These are phyloP conservation scores for Jimgerdemannia flammicorona DNA, from an alignment of 192 early-diverging fungal genomes.

Conservation along the genomic window DNA sequence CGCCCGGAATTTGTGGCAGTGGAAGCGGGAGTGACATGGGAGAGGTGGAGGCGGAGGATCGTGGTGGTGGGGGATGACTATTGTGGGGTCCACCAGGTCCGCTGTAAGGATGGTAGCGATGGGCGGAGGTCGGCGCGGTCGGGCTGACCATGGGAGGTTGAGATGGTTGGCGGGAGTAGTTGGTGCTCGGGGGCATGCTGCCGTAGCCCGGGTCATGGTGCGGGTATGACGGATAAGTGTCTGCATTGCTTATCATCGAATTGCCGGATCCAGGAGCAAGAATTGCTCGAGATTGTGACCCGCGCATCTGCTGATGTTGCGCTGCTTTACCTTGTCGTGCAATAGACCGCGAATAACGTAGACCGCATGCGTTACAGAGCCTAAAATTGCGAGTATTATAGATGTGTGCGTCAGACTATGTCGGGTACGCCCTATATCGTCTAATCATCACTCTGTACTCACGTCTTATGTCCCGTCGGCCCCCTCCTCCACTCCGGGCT, in stretches of 20 bases:
- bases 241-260: not conserved
- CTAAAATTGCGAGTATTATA: conserved; percentile 8
- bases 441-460: not conserved
- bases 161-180: not conserved
- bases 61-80: not conserved
- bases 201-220: not conserved
- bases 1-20: not conserved
- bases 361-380: conserved; percentile 32
- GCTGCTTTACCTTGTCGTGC: conserved; percentile 3
- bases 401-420: not conserved
- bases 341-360: conserved; percentile 29
- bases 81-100: not conserved
- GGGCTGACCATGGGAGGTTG: not conserved
- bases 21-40: not conserved
- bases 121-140: not conserved
- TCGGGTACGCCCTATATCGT: too few relatives aligned
- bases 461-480: conserved; percentile 34
- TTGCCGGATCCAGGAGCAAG: not conserved
- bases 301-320: not conserved
- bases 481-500: conserved; percentile 33
- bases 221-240: not conserved
- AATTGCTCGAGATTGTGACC: not conserved
- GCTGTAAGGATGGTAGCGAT: not conserved
- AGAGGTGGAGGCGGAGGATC: not conserved
- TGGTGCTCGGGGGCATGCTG: not conserved